phyloP scores from a whole-genome alignment of 2,329 filamentous ascomycete genomes.

The Emergomyces pasteurianus region DNA sequence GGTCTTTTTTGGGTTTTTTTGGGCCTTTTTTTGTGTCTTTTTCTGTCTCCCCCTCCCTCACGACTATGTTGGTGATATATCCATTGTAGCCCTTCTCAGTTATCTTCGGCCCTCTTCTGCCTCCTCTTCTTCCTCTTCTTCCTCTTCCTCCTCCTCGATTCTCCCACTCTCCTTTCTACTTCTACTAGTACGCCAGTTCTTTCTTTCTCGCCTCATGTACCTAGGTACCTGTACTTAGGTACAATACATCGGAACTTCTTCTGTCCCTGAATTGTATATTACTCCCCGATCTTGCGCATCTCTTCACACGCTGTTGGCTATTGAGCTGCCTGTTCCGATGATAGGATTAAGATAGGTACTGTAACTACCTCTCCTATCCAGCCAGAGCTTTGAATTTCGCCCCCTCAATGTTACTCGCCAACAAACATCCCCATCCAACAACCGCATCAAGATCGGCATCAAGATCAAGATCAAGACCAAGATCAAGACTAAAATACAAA shows the following conservation, averaged over 20 bases:
- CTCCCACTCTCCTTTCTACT: neutral
- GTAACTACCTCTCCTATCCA: neutral
- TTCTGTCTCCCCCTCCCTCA: neutral
- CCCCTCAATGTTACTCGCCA: neutral
- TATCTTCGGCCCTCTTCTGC: neutral
- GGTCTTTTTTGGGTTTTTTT: neutral
- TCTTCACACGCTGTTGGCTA: too few species aligned
- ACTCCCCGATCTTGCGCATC: constrained; percentile 7
- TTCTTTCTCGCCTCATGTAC: neutral
- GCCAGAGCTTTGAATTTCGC: neutral
- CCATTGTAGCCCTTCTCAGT: too few species aligned
- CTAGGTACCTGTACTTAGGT: neutral
- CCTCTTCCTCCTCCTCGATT: neutral
- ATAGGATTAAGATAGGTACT: too few species aligned
- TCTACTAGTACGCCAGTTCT: neutral
- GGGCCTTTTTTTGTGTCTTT: neutral
- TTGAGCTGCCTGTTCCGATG: too few species aligned
- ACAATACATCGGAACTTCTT: constrained; percentile 3
- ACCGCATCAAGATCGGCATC: neutral
- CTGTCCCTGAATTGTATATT: constrained; percentile 8
- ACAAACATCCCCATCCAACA: too few species aligned
- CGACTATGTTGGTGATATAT: too few species aligned
- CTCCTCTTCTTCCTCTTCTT: neutral
- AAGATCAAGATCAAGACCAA: neutral
- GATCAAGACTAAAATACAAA: too few species aligned